Evolutionary conservation across 1,139 yeast species (phyloP).

Genomic region (Suhomyces atakaporum): DNA sequence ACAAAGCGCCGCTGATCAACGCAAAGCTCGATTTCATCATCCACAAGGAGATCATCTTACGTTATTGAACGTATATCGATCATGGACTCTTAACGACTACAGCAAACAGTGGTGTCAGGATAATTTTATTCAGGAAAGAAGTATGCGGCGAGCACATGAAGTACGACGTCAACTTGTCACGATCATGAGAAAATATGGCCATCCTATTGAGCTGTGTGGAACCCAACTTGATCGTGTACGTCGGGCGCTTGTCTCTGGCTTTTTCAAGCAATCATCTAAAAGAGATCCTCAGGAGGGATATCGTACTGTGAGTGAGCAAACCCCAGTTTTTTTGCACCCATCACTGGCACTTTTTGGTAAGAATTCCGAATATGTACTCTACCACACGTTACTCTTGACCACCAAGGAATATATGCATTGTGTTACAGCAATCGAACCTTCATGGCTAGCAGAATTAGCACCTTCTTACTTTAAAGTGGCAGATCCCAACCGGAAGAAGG

Average conservation of each 20-base stretch:
- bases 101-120: constrained; percentile 79
- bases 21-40: constrained; percentile 73
- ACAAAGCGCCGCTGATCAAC: constrained; percentile 71
- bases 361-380: constrained; percentile 75
- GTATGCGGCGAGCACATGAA: constrained; percentile 75
- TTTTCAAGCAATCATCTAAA: constrained; percentile 81
- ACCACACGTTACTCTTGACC: constrained; percentile 80
- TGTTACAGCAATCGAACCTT: constrained; percentile 76
- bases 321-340: constrained; percentile 86
- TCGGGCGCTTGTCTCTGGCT: constrained; percentile 81
- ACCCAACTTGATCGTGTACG: constrained; percentile 64
- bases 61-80: constrained; percentile 72
- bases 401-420: constrained; percentile 91
- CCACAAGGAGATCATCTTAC: constrained; percentile 88
- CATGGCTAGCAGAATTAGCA: constrained; percentile 83
- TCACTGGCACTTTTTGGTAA: constrained; percentile 78
- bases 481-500: constrained; percentile 43
- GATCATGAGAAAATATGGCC: constrained; percentile 59
- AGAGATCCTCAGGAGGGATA: constrained; percentile 70
- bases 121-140: constrained; percentile 79
- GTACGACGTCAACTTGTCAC: constrained; percentile 69
- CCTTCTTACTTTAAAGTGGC: constrained; percentile 80
- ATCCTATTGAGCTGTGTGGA: constrained; percentile 60
- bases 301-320: constrained; percentile 72
- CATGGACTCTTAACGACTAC: constrained; percentile 68